Conservation (phyloP, 108 stramenopile genomes). For the Fistulifera pelliculosa region DNA sequence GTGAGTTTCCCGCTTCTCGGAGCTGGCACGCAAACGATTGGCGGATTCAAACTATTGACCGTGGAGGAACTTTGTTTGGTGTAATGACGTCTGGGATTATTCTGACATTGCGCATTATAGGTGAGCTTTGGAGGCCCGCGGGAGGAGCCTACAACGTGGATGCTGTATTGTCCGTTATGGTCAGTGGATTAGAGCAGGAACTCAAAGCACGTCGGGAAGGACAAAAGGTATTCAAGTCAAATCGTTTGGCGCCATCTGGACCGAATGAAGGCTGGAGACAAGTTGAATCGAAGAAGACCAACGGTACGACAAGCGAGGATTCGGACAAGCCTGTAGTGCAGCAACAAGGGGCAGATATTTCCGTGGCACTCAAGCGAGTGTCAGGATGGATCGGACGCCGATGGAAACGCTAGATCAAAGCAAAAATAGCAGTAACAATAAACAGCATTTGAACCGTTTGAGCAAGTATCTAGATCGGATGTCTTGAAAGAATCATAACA, state of each 20-base stretch:
- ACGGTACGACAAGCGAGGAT: background rate
- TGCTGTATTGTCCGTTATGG: conserved; percentile 67
- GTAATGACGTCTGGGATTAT: conserved; percentile 79
- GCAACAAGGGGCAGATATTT: too few species aligned
- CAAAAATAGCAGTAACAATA: too few species aligned
- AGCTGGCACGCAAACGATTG: conserved; percentile 54
- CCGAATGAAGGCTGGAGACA: too few species aligned
- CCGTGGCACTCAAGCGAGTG: too few species aligned
- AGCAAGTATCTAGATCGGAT: too few species aligned
- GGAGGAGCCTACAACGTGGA: conserved; percentile 89
- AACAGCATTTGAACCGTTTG: too few species aligned
- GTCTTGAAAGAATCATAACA: too few species aligned
- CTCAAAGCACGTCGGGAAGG: conserved; percentile 58
- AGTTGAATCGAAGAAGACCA: background rate
- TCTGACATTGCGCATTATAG: conserved; percentile 60
- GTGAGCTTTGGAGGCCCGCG: conserved; percentile 62
- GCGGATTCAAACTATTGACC: conserved; percentile 61
- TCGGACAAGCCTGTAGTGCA: background rate
- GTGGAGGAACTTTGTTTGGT: conserved; percentile 75
- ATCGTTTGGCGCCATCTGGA: too few species aligned
- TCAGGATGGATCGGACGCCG: too few species aligned
- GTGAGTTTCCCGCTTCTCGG: conserved; percentile 70
- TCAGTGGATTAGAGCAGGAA: conserved; percentile 74
- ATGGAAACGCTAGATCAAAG: too few species aligned
- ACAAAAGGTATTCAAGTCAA: too few species aligned